phyloP scores from a whole-genome alignment of 1,139 yeast genomes.

The Protomyces pachydermus region DNA sequence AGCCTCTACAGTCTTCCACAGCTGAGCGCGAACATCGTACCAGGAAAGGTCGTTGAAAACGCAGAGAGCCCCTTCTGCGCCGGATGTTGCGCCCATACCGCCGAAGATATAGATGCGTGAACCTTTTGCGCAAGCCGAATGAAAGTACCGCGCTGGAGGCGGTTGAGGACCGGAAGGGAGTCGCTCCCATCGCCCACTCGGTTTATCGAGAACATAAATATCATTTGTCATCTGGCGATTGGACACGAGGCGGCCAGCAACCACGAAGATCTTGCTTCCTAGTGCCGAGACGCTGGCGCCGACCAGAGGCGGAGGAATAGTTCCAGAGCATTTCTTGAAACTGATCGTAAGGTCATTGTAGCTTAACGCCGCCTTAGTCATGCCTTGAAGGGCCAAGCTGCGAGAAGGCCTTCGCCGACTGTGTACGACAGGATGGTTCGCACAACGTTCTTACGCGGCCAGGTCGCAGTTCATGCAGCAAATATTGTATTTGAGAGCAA shows the following conservation, averaged over 20 bases:
- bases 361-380: not conserved
- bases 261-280: constrained; percentile 31
- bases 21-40: constrained; percentile 26
- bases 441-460: no score
- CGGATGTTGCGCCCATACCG: constrained; percentile 27
- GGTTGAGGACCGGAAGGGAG: constrained; percentile 6
- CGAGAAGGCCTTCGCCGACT: not conserved
- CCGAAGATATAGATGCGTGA: constrained; percentile 31
- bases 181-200: constrained; percentile 29
- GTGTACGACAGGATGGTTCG: no score
- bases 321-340: constrained; percentile 26
- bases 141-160: constrained; percentile 32
- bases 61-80: constrained; percentile 22
- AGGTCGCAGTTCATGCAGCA: no score
- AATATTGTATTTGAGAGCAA: no score
- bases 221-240: constrained; percentile 26
- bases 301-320: constrained; percentile 33
- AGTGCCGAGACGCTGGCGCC: constrained; percentile 31
- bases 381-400: not conserved
- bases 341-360: constrained; percentile 1
- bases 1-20: constrained; percentile 14
- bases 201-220: constrained; percentile 32
- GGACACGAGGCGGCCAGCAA: constrained; percentile 33
- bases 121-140: constrained; percentile 29
- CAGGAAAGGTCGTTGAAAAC: constrained; percentile 29